Conservation (phyloP, 768 basidiomycete genomes). For the Lactifluus piperatus region DNA sequence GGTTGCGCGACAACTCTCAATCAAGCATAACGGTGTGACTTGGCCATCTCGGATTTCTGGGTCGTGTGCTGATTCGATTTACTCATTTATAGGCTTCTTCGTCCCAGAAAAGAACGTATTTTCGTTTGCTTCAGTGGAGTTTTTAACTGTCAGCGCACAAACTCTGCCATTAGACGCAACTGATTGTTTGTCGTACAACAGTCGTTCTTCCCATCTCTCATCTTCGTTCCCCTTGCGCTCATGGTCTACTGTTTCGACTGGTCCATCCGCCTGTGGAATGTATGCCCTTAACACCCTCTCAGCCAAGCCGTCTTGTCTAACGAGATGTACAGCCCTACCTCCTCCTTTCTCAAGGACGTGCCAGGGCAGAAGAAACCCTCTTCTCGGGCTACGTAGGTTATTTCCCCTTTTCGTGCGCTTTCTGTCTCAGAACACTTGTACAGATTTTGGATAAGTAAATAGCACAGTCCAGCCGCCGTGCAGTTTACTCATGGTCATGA, state of each 20-base stretch:
- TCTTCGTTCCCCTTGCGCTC: slow-evolving; percentile 41
- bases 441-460: slow-evolving; percentile 13
- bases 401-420: not conserved
- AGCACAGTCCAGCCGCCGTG: too few relatives aligned
- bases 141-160: slow-evolving; percentile 34
- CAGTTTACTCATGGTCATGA: not conserved
- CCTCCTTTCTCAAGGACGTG: slow-evolving; percentile 42
- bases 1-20: slow-evolving; percentile 5
- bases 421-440: not conserved
- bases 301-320: not conserved
- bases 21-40: slow-evolving; percentile 1
- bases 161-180: not conserved
- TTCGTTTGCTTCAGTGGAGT: slow-evolving; percentile 37
- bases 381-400: slow-evolving; percentile 54
- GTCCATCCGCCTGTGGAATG: slow-evolving; percentile 50
- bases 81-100: slow-evolving; percentile 36
- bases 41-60: not conserved
- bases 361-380: slow-evolving; percentile 49
- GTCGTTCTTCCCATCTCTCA: slow-evolving; percentile 51
- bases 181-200: slow-evolving; percentile 21
- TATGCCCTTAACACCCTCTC: slow-evolving; percentile 23
- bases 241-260: slow-evolving; percentile 47
- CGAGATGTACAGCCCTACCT: slow-evolving; percentile 47
- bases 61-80: not conserved
- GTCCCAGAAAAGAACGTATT: slow-evolving; percentile 45